These are phyloP conservation scores for Suillus subalutaceus DNA, from an alignment of 768 basidiomycete species.

Conservation along the genomic window DNA sequence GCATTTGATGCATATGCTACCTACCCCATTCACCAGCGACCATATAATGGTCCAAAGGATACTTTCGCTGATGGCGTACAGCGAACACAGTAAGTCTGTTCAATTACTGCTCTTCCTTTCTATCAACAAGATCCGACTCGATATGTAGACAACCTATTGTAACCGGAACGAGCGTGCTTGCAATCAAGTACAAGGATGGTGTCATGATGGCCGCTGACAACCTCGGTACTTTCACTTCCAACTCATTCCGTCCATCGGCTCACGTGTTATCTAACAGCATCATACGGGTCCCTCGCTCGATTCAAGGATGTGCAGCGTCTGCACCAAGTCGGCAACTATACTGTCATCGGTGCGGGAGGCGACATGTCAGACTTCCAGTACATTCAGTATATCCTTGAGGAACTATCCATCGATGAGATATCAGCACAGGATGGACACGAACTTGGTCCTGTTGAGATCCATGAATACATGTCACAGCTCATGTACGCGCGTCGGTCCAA, in stretches of 20 bases:
- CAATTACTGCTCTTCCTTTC: neutral
- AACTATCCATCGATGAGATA: conserved; percentile 77
- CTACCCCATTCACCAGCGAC: conserved; percentile 70
- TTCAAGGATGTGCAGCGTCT: conserved; percentile 95
- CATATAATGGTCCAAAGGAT: conserved; percentile 52
- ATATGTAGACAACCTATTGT: conserved; percentile 82
- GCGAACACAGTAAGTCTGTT: conserved; percentile 69
- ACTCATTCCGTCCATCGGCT: neutral
- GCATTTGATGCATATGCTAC: conserved; percentile 75
- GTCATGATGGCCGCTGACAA: conserved; percentile 99
- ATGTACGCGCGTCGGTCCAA: conserved; percentile 90
- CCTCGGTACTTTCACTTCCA: conserved; percentile 61
- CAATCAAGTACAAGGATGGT: conserved; percentile 93
- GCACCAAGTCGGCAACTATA: conserved; percentile 79
- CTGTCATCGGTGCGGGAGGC: conserved; percentile 89
- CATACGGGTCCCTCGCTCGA: conserved; percentile 95
- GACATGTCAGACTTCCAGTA: conserved; percentile 99
- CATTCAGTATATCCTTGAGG: conserved; percentile 79
- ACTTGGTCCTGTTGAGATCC: conserved; percentile 87
- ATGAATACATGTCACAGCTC: conserved; percentile 86
- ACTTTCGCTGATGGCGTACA: conserved; percentile 68
- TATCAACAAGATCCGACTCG: neutral
- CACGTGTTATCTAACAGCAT: conserved; percentile 54
- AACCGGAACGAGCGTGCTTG: conserved; percentile 95
- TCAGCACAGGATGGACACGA: conserved; percentile 81